Conservation (phyloP, 2,329 filamentous ascomycete species). For the Aspergillus costaricaensis region DNA sequence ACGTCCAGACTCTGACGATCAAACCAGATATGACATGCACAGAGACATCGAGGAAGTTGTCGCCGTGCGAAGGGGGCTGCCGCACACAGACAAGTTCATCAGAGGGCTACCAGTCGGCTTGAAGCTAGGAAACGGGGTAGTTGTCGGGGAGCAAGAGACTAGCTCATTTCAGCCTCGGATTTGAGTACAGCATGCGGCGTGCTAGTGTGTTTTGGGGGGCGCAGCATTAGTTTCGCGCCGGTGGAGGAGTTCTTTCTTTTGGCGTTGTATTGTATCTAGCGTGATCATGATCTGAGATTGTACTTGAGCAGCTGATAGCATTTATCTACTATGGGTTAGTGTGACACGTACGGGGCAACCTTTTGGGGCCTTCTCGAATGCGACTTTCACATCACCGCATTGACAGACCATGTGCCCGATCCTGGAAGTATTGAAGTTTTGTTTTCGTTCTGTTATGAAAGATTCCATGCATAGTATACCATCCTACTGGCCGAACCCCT, state of each 20-base stretch:
- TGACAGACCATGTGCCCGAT: neutral
- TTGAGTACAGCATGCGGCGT: neutral
- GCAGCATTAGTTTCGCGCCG: neutral
- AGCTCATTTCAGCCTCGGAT: neutral
- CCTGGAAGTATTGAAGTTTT: neutral
- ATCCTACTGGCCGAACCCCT: too few species aligned
- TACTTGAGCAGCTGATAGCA: neutral
- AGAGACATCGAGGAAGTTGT: slow-evolving; percentile 56
- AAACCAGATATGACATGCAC: slow-evolving; percentile 59
- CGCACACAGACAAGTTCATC: slow-evolving; percentile 44
- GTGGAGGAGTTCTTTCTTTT: neutral
- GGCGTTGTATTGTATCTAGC: neutral
- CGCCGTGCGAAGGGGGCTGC: slow-evolving; percentile 29
- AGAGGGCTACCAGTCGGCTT: slow-evolving; percentile 52
- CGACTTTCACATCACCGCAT: neutral
- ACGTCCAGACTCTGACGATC: neutral
- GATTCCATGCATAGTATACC: too few species aligned
- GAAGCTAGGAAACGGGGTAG: slow-evolving; percentile 36
- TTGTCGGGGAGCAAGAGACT: slow-evolving; percentile 30
- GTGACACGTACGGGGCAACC: neutral
- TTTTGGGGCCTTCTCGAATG: neutral
- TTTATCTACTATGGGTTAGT: neutral
- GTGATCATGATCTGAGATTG: neutral
- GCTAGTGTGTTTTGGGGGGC: too few species aligned
- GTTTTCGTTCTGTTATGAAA: neutral